These are phyloP conservation scores for Salix suchowensis DNA, from an alignment of 345 rosid genomes.

Conservation along the genomic window DNA sequence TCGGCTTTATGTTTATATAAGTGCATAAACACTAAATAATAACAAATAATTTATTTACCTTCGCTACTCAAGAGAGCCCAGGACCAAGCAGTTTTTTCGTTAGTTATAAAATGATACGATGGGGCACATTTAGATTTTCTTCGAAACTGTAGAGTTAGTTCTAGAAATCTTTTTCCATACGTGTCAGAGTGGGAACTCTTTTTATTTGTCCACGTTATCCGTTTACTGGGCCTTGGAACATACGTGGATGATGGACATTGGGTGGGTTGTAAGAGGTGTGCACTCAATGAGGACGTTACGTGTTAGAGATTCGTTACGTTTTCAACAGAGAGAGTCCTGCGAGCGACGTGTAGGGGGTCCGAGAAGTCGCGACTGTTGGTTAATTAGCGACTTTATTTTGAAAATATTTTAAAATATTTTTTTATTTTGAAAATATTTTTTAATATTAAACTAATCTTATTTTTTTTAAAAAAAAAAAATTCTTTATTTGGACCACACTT, in stretches of 20 bases:
- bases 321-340: not conserved
- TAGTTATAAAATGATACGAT: not conserved
- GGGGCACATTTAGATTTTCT: too few species aligned
- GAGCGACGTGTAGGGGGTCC: not conserved
- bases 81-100: not conserved
- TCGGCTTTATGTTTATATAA: too few species aligned
- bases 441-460: too few species aligned
- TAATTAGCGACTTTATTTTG: not conserved
- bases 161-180: not conserved
- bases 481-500: too few species aligned
- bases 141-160: not conserved
- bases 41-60: too few species aligned
- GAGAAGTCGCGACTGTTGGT: not conserved
- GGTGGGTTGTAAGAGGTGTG: not conserved
- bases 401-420: too few species aligned
- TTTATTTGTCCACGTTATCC: too few species aligned
- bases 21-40: too few species aligned
- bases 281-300: not conserved
- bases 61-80: not conserved
- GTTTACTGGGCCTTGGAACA: not conserved
- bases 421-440: too few species aligned
- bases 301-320: too few species aligned
- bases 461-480: too few species aligned
- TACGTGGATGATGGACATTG: not conserved
- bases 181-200: not conserved